Evolutionary conservation across 1,284 basidiomycete genomes (phyloP), one percentile per base, ranked within the genome.

Genomic region (Boletus semigastroideus): DNA sequence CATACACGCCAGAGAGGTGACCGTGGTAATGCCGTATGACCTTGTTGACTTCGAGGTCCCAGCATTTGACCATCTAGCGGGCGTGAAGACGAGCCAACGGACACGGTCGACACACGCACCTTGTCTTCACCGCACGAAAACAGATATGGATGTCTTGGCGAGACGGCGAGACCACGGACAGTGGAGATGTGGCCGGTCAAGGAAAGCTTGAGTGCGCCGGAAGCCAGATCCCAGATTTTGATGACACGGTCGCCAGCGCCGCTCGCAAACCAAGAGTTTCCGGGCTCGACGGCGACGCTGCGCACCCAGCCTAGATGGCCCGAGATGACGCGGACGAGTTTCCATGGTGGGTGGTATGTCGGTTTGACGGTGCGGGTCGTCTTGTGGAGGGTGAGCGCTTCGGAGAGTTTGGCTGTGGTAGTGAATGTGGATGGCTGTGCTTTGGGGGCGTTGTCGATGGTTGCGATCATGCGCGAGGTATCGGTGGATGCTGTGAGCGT

Each of bases 251-350:
- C 96, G 8, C 97, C 97, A 0, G 96, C 96, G 53, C 96, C 96
- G 1, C 94, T 96, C 0, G 92, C 96, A 59, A 99, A 99, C 96
- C 96, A 99, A 70, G 96, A 79, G 75, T 99, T 99, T 27, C 93
- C 94, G 16, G 96, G 96, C 69, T 99, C 96, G 40, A 99, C 94
- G 2, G 96, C 93, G 16, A 92, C 87, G 61, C 89, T 90, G 51
- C 96, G 83, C n/a, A 99, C 96, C 97, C 97, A 99, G 9, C 97
- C 96, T 58, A 99, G 74, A 71, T 99, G 96, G 0, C 96, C 96
- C 2, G 94, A 98, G 57, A 99, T 98, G 64, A 99, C 97, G 48
- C 95, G 90, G 60, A 88, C 80, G 49, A 99, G 86, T 73, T 98
- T 98, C 96, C 96, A 96, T 63, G 88, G 90, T 7, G 96, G 84